Percentiles rank a stretch among this genome's conserved stretches.
Conservation (phyloP, 148 eudicot genomes). For the Euryodendron excelsum region DNA sequence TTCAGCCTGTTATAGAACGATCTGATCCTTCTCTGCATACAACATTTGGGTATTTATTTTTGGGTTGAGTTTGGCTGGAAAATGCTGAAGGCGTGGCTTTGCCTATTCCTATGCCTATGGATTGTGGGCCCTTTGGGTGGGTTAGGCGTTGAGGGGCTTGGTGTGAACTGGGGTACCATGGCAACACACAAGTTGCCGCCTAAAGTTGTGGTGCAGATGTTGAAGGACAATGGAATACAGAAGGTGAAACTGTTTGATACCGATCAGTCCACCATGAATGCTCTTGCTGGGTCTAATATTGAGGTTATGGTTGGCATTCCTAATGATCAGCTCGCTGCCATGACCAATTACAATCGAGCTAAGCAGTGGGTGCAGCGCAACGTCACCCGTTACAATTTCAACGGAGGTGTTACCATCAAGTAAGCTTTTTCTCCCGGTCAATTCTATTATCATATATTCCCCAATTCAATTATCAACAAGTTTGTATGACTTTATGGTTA, state of each 20-base stretch:
- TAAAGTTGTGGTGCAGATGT: slow-evolving; percentile 57
- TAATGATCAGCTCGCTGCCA: slow-evolving; percentile 51
- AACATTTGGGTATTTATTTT: neutral
- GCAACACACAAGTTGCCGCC: slow-evolving; percentile 63
- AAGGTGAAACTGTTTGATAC: slow-evolving; percentile 89
- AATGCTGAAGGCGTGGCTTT: neutral
- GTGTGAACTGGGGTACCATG: slow-evolving; percentile 87
- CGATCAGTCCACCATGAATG: slow-evolving; percentile 47
- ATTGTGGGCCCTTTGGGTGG: slow-evolving; percentile 8
- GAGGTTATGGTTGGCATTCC: slow-evolving; percentile 94
- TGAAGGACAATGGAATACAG: slow-evolving; percentile 68
- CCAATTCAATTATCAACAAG: neutral
- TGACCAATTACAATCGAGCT: slow-evolving; percentile 55
- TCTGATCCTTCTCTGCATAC: neutral
- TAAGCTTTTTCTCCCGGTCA: slow-evolving; percentile 17
- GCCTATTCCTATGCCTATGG: neutral
- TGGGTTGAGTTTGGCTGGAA: neutral
- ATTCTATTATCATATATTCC: neutral
- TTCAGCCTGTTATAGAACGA: neutral
- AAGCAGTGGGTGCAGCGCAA: slow-evolving; percentile 66
- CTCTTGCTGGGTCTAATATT: slow-evolving; percentile 65
- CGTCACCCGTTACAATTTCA: slow-evolving; percentile 56
- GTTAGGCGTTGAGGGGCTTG: slow-evolving; percentile 50
- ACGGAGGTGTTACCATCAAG: slow-evolving; percentile 90
- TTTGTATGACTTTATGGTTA: neutral